Conservation (phyloP, 1,139 yeast genomes). For the Yamadazyma mexicana region DNA sequence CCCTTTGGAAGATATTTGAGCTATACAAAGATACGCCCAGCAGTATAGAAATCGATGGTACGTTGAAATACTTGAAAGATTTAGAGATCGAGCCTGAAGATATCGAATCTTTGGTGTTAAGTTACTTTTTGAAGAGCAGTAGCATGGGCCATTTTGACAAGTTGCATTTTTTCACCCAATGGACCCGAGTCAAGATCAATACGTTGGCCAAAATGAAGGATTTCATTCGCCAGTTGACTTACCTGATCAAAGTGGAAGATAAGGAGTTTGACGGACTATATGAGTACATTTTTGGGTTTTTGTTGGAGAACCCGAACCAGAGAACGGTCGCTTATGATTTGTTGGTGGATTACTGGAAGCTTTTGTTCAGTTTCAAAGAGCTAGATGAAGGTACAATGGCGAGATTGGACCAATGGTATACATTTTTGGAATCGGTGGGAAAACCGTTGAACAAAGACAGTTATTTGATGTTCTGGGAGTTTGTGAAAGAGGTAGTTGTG, state of each 20-base stretch:
- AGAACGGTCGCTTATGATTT: constrained; percentile 60
- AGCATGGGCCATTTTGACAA: constrained; percentile 59
- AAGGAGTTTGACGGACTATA: constrained; percentile 42
- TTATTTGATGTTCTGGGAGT: constrained; percentile 82
- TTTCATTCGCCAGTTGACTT: constrained; percentile 32
- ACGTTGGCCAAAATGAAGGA: constrained; percentile 51
- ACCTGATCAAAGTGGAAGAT: constrained; percentile 9
- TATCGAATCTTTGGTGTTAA: constrained; percentile 63
- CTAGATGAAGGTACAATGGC: constrained; percentile 14
- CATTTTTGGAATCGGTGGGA: constrained; percentile 34
- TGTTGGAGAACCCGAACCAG: constrained; percentile 57
- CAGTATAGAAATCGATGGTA: constrained; percentile 68
- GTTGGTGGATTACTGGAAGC: constrained; percentile 77
- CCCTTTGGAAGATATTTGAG: constrained; percentile 26
- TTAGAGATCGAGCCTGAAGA: constrained; percentile 75
- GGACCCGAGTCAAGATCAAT: constrained; percentile 45
- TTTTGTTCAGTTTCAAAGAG: constrained; percentile 46
- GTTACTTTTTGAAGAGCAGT: constrained; percentile 67
- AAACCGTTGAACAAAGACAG: constrained; percentile 63
- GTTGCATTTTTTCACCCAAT: constrained; percentile 51
- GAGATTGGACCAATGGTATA: constrained; percentile 52
- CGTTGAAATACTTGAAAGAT: constrained; percentile 65
- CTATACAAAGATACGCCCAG: constrained; percentile 30
- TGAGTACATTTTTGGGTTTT: constrained; percentile 67
- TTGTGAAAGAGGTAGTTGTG: constrained; percentile 52